Conservation (phyloP, 306 rosid species). For the Acacia melanoxylon region DNA sequence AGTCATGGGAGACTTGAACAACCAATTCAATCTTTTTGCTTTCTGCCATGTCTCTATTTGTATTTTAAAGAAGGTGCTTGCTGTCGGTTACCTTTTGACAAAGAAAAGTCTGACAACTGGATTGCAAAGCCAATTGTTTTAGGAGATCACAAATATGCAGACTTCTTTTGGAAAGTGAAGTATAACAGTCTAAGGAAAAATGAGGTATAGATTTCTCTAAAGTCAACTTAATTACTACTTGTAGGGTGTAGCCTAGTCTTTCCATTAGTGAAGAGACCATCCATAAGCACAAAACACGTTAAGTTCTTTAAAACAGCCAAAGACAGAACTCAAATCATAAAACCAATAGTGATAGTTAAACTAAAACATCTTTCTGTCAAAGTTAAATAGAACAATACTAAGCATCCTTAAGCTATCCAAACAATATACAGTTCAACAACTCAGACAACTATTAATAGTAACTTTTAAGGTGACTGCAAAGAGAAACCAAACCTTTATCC, state of each 20-base stretch:
- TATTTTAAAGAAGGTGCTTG: background rate
- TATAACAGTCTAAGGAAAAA: background rate
- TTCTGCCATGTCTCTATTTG: background rate
- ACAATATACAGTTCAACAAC: background rate
- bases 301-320: background rate
- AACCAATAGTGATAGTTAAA: background rate
- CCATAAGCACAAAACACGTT: background rate
- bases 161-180: background rate
- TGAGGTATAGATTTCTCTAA: background rate
- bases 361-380: background rate
- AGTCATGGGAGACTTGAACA: constrained; percentile 5
- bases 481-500: constrained; percentile 64
- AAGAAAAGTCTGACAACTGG: constrained; percentile 7
- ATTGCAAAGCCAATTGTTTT: background rate
- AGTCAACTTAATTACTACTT: background rate
- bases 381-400: background rate
- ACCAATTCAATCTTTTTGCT: constrained; percentile 11
- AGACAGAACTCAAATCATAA: background rate
- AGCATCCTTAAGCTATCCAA: background rate
- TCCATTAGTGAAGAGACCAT: background rate
- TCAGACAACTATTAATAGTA: background rate
- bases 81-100: background rate
- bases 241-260: background rate
- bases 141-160: background rate
- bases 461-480: constrained; percentile 14